Percentiles rank a stretch among this genome's conserved stretches.
Conservation (phyloP, 345 rosid species). For the Melastoma malabathricum region DNA sequence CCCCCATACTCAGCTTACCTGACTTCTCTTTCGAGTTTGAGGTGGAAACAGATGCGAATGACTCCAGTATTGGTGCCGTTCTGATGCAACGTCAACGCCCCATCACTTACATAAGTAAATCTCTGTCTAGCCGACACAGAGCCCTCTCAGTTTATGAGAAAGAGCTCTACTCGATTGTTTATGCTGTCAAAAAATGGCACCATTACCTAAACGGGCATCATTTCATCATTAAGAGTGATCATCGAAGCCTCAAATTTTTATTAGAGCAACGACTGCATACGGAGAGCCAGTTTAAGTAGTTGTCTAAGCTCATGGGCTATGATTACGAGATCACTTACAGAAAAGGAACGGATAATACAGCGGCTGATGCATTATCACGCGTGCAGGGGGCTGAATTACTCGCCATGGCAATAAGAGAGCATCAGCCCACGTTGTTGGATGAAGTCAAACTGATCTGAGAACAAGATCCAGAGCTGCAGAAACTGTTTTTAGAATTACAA, state of each 20-base stretch:
- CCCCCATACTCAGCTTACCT: not conserved
- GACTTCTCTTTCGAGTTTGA: not conserved
- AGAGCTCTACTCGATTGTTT: not conserved
- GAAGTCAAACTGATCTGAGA: no score
- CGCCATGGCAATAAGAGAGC: no score
- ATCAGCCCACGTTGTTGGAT: no score
- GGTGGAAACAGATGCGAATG: not conserved
- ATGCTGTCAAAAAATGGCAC: not conserved
- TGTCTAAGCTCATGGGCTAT: not conserved
- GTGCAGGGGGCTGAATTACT: no score
- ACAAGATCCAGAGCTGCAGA: no score
- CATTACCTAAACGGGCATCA: not conserved
- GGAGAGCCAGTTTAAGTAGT: not conserved
- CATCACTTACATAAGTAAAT: not conserved
- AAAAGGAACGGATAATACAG: not conserved
- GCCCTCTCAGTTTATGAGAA: not conserved
- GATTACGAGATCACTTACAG: conserved; percentile 1
- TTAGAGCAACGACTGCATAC: not conserved
- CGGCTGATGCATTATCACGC: no score
- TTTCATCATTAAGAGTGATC: conserved; percentile 1
- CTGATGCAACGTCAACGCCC: not conserved
- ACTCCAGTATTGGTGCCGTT: not conserved
- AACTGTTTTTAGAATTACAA: no score
- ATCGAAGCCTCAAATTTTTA: conserved; percentile 2
- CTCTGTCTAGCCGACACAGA: not conserved